These are phyloP conservation scores for Tetrahymena malaccensis DNA, from an alignment of 73 alveolate genomes.

Conservation along the genomic window DNA sequence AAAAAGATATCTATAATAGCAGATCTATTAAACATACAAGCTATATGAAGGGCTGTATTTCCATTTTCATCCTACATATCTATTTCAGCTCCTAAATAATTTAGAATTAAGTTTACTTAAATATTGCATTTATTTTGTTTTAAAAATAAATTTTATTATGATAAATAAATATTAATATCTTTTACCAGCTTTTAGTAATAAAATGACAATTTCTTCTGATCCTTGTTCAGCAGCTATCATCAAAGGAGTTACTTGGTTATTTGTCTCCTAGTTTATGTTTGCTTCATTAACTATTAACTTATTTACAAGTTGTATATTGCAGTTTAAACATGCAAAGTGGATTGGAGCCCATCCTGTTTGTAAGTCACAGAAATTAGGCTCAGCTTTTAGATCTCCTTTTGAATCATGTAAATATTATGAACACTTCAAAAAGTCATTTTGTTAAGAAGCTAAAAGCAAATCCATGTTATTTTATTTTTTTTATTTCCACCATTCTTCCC, in stretches of 20 bases:
- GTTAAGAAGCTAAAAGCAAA: not conserved
- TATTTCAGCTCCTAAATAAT: not conserved
- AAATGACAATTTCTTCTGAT: not conserved
- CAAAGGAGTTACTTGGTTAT: not conserved
- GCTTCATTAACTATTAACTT: not conserved
- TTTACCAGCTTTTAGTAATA: not conserved
- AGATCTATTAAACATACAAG: not conserved
- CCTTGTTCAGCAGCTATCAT: not conserved
- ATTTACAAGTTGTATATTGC: not conserved
- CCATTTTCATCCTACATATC: not conserved
- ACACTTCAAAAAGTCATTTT: slow-evolving; percentile 3
- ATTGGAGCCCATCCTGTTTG: slow-evolving; percentile 17
- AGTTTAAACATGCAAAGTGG: slow-evolving; percentile 17
- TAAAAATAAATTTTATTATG: too few relatives aligned
- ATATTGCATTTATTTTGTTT: too few relatives aligned
- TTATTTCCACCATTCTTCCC: slow-evolving; percentile 43
- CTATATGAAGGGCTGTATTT: not conserved
- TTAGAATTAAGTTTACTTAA: not conserved
- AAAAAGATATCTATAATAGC: not conserved
- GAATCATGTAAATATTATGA: slow-evolving; percentile 1
- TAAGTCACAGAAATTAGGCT: slow-evolving; percentile 12
- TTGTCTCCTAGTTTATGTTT: not conserved
- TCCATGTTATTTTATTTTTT: slow-evolving; percentile 9
- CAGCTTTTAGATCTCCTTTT: slow-evolving; percentile 23
- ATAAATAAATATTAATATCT: too few relatives aligned